Evolutionary conservation across 2,329 filamentous ascomycete genomes (phyloP), one percentile per base, ranked within the genome.

Genomic region (Ascosphaera aggregata): DNA sequence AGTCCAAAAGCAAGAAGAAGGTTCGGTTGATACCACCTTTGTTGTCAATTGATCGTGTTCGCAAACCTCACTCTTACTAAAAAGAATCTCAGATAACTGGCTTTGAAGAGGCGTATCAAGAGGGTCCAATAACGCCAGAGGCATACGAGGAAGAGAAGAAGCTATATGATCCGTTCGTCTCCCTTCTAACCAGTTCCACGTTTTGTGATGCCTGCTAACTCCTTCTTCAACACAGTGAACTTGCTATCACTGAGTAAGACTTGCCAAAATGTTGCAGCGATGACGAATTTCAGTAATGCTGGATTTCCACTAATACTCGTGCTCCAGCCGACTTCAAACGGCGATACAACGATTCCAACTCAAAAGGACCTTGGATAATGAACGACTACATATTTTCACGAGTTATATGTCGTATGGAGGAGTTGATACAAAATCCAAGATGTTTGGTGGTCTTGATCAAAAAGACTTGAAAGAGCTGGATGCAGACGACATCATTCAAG

Each of bases 351-450:
- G 82, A 11, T 98, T 76, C 58, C 73, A 78, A 44, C 65, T 70
- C 27, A 78, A 75, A 36, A 77, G 85, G 22, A 84, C 80, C 45
- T 68, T 93, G 42, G 69, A 78, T 42, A 55, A 62, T 9, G 62
- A 71, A 3, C 72, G 73, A 18, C 55, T 63, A 3, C 61, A 66
- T 15, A 60, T 84, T 24, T 89, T 98, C 57, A 66, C 71, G 49
- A 80, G 79, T 45, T 93, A 89, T 51, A 69, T 95, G 41, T 66
- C 71, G 27, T 76, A 86, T 35, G 89, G 89, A 2, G 86, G 89
- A 3, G 67, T 98, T 32, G 74, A 82, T 34, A 61, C 66, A 5
- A 56, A 61, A 1, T 63, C 57, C 2, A 71, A 69, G 40, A 62
- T 66, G 52, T 91, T 85, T 48, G 69, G 60, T 8, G 69, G 71